Evolutionary conservation across 352 stramenopile genomes (phyloP), one percentile per base, ranked within the genome.

Genomic region (Pythium oligandrum): DNA sequence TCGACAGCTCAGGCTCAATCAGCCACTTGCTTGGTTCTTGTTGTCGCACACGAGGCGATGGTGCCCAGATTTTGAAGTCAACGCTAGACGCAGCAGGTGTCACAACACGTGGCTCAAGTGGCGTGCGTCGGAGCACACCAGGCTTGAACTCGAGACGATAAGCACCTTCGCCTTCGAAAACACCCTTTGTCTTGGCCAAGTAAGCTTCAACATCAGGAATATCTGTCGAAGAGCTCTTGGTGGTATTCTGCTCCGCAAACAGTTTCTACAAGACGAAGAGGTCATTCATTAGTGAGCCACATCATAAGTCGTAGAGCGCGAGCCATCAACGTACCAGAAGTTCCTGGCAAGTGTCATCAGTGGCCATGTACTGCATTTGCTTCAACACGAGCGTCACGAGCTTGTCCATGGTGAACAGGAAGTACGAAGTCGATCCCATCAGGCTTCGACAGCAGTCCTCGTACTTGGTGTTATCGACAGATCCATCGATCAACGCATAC

Each of bases 321-420:
- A 26, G 17, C 17, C 36, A 17, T 65, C 3, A 0, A 65, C 51
- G 10, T 55, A 75, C 51, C 31, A 76, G 68, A n/a, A 95, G 61
- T 48, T 92, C 80, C 57, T 88, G 73, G 51, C 78, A 89, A 10
- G 75, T 89, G 37, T 93, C 82, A 59, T 95, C 85, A 31, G 73
- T 86, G 8, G 80, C 75, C 45, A 95, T 44, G 51, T 90, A 73
- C 63, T 96, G 86, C 78, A 96, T 89, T 53, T 96, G 88, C 70
- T 96, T 95, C 38, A 94, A 73, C 44, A 95, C 71, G 9, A 79
- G 70, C 9, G 78, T 64, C 54, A 96, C 81, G 33, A 97, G 68
- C 57, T 96, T 96, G 59, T 97, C 88, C 72, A 97, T 90, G 5
- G 88, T 97, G 61, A 96, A 97, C 37, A 97, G 55, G 43, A 96